Percentiles rank a stretch among this genome's conserved stretches.
These are phyloP conservation scores for Paecilomyces fulvus DNA, from an alignment of 2,329 filamentous ascomycete genomes.

Conservation along the genomic window DNA sequence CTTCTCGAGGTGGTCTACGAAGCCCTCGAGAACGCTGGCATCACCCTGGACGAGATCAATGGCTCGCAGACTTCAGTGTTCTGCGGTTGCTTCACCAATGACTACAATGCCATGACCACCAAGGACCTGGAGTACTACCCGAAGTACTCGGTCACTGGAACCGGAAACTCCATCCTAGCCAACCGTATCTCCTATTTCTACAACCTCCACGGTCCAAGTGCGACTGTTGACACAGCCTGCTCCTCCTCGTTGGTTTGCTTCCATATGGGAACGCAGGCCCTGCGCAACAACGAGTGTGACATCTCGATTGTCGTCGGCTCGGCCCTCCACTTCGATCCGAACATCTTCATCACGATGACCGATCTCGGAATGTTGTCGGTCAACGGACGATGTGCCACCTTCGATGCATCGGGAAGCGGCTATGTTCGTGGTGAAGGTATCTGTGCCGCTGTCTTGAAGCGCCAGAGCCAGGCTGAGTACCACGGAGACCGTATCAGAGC, in stretches of 20 bases:
- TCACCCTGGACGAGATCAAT: constrained; percentile 8
- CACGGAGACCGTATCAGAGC: constrained; percentile 33
- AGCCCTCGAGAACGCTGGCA: constrained; percentile 9
- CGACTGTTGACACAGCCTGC: constrained; percentile 36
- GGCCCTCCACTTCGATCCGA: constrained; percentile 11
- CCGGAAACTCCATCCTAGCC: constrained; percentile 20
- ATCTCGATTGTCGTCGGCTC: constrained; percentile 13
- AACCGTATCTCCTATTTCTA: constrained; percentile 29
- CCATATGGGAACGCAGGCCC: constrained; percentile 11
- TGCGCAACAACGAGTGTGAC: constrained; percentile 9
- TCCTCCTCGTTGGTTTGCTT: constrained; percentile 24
- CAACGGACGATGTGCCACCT: constrained; percentile 40
- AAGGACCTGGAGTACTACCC: constrained; percentile 10
- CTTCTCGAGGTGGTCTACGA: constrained; percentile 18
- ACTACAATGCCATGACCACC: constrained; percentile 12
- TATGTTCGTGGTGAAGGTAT: constrained; percentile 43
- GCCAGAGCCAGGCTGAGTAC: constrained; percentile 34
- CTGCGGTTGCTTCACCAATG: constrained; percentile 12
- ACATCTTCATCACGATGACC: constrained; percentile 11
- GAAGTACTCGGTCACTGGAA: constrained; percentile 10
- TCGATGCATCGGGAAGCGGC: constrained; percentile 33
- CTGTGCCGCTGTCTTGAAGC: constrained; percentile 41
- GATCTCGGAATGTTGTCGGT: constrained; percentile 37
- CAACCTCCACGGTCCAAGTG: constrained; percentile 25
- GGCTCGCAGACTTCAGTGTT: constrained; percentile 18